Evolutionary conservation across 2,329 filamentous ascomycete species (phyloP).

Genomic region (Aureobasidium sp.): DNA sequence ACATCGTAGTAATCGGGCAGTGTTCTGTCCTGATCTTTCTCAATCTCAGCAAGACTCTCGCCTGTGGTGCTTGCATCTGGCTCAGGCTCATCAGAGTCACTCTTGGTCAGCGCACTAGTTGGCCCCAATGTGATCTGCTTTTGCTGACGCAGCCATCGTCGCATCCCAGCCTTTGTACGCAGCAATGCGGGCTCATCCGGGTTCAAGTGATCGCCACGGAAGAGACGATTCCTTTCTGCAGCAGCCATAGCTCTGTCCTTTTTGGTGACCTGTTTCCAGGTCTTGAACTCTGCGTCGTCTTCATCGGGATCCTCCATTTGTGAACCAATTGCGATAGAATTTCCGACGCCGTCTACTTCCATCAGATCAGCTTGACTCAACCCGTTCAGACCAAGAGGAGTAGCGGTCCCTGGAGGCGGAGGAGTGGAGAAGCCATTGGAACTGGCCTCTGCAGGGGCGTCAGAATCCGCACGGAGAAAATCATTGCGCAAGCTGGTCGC

Average conservation of each 20-base stretch:
- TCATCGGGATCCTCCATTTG: constrained; percentile 70
- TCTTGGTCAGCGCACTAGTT: constrained; percentile 41
- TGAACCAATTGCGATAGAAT: constrained; percentile 59
- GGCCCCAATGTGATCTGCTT: constrained; percentile 46
- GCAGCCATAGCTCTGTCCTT: constrained; percentile 83
- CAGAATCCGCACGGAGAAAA: constrained; percentile 61
- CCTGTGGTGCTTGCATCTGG: constrained; percentile 45
- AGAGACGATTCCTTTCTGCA: constrained; percentile 78
- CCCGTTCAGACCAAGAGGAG: constrained; percentile 66
- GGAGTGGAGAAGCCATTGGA: constrained; percentile 81
- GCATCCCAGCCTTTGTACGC: constrained; percentile 80
- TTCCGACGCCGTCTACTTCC: constrained; percentile 70
- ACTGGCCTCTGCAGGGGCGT: constrained; percentile 65
- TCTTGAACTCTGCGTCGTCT: constrained; percentile 86
- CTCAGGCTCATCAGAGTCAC: constrained; percentile 41
- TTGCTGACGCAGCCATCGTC: constrained; percentile 74
- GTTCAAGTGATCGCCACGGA: constrained; percentile 78
- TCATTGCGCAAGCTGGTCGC: constrained; percentile 46
- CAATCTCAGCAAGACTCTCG: constrained; percentile 87
- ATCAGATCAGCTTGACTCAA: constrained; percentile 75
- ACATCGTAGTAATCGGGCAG: constrained; percentile 94
- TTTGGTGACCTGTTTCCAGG: constrained; percentile 98
- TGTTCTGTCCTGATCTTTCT: constrained; percentile 74
- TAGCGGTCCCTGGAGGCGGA: constrained; percentile 63
- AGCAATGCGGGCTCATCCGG: constrained; percentile 80